Base-by-base conservation (phyloP, 1,139 yeast genomes). In the Sugiyamaella novakii region DNA sequence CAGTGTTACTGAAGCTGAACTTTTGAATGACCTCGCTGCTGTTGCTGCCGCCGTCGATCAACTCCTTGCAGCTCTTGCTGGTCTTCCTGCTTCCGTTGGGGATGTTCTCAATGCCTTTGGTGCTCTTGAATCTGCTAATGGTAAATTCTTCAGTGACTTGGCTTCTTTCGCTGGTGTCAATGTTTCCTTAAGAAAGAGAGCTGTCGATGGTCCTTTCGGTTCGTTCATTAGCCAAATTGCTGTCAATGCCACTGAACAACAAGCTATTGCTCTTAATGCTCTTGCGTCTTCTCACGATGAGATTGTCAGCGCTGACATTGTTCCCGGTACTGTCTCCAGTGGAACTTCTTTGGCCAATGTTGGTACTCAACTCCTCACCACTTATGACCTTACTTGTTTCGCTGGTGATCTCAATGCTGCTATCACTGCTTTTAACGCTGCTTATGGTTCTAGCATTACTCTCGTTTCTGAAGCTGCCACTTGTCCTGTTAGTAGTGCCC, bases 391-490 rank as follows among this genome's bases (percentile, higher is more conserved):
- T 15, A 33, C 39, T 12, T 46, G 49, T 46, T 44, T 33, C 11
- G 49, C 46, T 27, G 45, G 27, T 27, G 27, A 18, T 14, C 36
- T 46, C 14, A 37, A 34, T 12, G 43, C 49, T 19, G 49, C 49
- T 15, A 46, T 46, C 15, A 14, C 45, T 24, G 45, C 37, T 27
- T 22, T 37, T 37, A 46, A 46, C 45, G 19, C 35, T 18, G 33
- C 34, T 11, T 46, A 19, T 25, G n/a, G 33, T 3, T 30, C 44
- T 15, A n/a, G 28, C 14, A 30, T 39, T 38, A 18, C 43, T 37
- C 27, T 24, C 17, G 38, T 33, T 21, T 18, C 38, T 14, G 48
- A 33, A n/a, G 48, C 43, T 25, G 33, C 49, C 18, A 17, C 33
- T 25, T 30, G 45, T 28, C n/a, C 49, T 33, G 39, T 42, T n/a